Percentiles rank a stretch among this genome's conserved stretches.
These are phyloP conservation scores for Macrophomina phaseolina DNA, from an alignment of 2,329 filamentous ascomycete species.

Conservation along the genomic window DNA sequence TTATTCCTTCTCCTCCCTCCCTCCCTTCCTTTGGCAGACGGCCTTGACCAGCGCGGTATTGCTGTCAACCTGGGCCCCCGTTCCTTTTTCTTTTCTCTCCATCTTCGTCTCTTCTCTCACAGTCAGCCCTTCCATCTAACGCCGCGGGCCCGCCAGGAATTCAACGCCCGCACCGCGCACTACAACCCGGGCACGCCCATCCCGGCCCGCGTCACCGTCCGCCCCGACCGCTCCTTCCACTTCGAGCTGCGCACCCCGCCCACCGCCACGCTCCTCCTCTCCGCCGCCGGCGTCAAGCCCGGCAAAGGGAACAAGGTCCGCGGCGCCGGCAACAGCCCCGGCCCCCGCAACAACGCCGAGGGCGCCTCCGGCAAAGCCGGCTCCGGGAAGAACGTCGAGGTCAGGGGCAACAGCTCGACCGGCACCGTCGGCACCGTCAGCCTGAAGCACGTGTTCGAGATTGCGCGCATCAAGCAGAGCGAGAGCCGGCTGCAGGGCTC, in stretches of 20 bases:
- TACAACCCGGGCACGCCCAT: slow-evolving; percentile 83
- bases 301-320: slow-evolving; percentile 76
- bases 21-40: too few species aligned
- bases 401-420: slow-evolving; percentile 65
- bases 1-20: too few species aligned
- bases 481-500: slow-evolving; percentile 64
- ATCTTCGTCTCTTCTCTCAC: background rate
- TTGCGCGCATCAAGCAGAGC: slow-evolving; percentile 87
- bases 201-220: slow-evolving; percentile 88
- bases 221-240: slow-evolving; percentile 88
- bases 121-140: too few species aligned
- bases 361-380: slow-evolving; percentile 42
- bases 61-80: too few species aligned
- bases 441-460: slow-evolving; percentile 96
- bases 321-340: slow-evolving; percentile 67
- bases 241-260: slow-evolving; percentile 94
- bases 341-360: slow-evolving; percentile 49
- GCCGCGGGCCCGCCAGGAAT: slow-evolving; percentile 68
- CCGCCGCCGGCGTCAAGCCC: slow-evolving; percentile 75
- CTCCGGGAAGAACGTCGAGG: slow-evolving; percentile 39
- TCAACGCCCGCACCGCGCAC: slow-evolving; percentile 91
- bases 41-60: too few species aligned
- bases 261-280: slow-evolving; percentile 88
- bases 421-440: slow-evolving; percentile 85
- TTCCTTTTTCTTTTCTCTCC: background rate